Conservation (phyloP, 1,284 basidiomycete species). For the Mrakiaceae sp. region DNA sequence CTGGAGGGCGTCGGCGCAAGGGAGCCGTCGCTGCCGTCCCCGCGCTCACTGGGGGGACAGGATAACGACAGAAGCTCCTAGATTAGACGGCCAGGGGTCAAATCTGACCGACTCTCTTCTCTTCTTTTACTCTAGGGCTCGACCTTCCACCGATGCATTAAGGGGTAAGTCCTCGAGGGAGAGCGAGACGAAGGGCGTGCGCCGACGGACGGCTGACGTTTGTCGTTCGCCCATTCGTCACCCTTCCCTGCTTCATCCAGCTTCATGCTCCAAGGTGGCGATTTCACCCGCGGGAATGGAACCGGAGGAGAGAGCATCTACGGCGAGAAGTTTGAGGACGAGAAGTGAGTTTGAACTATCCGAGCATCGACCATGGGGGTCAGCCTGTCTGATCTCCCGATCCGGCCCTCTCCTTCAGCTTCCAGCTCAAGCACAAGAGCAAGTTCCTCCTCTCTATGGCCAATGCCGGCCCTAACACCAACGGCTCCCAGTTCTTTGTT, state of each 20-base stretch:
- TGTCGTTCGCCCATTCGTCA: slow-evolving; percentile 5
- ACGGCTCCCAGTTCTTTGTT: slow-evolving; percentile 44
- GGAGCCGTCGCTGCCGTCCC: too few species aligned
- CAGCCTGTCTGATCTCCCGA: neutral
- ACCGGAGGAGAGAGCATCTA: slow-evolving; percentile 49
- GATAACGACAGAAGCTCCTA: neutral
- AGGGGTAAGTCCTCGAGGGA: slow-evolving; percentile 35
- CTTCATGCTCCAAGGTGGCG: slow-evolving; percentile 64
- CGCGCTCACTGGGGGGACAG: too few species aligned
- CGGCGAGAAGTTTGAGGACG: slow-evolving; percentile 21
- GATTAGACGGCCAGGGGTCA: neutral
- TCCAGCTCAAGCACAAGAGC: slow-evolving; percentile 63
- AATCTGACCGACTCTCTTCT: neutral
- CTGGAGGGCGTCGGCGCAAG: neutral
- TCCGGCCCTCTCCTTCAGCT: slow-evolving; percentile 40
- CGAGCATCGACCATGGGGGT: neutral
- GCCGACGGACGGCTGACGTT: too few species aligned
- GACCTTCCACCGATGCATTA: slow-evolving; percentile 67
- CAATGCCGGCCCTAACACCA: slow-evolving; percentile 56
- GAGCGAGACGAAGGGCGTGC: neutral
- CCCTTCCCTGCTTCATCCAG: slow-evolving; percentile 11
- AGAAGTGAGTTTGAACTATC: neutral
- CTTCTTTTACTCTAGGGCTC: slow-evolving; percentile 51
- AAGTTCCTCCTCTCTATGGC: slow-evolving; percentile 86
- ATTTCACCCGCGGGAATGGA: slow-evolving; percentile 51